Evolutionary conservation across 768 basidiomycete genomes (phyloP).

Genomic region (Bullera alba): DNA sequence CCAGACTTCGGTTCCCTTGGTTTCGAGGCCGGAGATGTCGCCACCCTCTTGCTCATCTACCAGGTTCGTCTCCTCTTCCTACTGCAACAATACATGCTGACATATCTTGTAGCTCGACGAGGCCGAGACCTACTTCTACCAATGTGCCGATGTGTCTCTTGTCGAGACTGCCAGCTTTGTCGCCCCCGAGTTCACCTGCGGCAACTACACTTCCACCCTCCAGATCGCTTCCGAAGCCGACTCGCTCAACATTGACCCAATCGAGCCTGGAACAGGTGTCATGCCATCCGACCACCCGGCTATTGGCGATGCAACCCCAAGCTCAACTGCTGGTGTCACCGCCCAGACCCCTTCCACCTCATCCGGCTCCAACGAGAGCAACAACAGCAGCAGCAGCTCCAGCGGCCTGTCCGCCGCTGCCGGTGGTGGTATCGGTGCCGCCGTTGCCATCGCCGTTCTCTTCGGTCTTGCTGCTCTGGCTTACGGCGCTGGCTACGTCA

Average conservation of each 20-base stretch:
- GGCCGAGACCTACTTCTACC: constrained; percentile 10
- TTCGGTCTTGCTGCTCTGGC: background rate
- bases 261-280: no score
- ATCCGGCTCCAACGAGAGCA: background rate
- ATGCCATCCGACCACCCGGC: no score
- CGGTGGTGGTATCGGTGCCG: constrained; percentile 11
- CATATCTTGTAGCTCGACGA: constrained; percentile 11
- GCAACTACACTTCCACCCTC: constrained; percentile 20
- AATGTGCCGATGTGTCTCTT: constrained; percentile 31
- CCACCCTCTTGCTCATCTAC: constrained; percentile 19
- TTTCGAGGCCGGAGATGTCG: constrained; percentile 15
- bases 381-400: no score
- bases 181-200: constrained; percentile 19
- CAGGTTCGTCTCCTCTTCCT: constrained; percentile 6
- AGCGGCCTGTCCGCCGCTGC: constrained; percentile 8
- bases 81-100: background rate
- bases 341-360: background rate
- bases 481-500: background rate
- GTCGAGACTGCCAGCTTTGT: constrained; percentile 10
- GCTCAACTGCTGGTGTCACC: background rate
- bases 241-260: constrained; percentile 4
- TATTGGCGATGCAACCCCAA: background rate
- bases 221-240: constrained; percentile 11
- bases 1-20: constrained; percentile 28
- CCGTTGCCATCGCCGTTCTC: constrained; percentile 4